A percentile compares a stretch with the other conserved stretches of the same genome.
These are phyloP conservation scores for Dothideomycetes sp. DNA, from an alignment of 2,329 filamentous ascomycete species.

Conservation along the genomic window DNA sequence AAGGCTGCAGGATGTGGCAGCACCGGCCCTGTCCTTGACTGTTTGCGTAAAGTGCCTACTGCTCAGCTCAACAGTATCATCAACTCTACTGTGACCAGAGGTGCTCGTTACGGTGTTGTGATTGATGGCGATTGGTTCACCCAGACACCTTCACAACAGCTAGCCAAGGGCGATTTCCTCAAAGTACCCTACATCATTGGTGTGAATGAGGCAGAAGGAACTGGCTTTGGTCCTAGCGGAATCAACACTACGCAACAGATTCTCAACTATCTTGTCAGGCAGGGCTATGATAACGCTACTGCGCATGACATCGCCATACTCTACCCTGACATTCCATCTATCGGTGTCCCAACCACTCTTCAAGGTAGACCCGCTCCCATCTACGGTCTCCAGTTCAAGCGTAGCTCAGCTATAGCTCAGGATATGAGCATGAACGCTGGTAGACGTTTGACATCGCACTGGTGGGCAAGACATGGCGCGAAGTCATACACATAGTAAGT, in stretches of 20 bases:
- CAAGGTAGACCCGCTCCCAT: conserved; percentile 16
- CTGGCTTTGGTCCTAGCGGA: conserved; percentile 17
- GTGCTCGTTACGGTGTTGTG: conserved; percentile 18
- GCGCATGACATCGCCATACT: conserved; percentile 26
- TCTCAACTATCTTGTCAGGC: conserved; percentile 14
- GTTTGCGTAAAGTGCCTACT: conserved; percentile 20
- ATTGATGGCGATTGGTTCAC: conserved; percentile 23
- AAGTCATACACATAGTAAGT: conserved; percentile 28
- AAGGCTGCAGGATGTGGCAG: conserved; percentile 17
- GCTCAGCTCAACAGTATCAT: conserved; percentile 19
- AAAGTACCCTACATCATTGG: conserved; percentile 22
- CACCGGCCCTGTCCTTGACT: conserved; percentile 27
- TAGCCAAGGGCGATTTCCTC: conserved; percentile 20
- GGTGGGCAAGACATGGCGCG: conserved; percentile 18
- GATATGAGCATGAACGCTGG: conserved; percentile 19
- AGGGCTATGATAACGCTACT: conserved; percentile 25
- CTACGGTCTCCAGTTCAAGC: conserved; percentile 20
- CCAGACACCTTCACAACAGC: conserved; percentile 15
- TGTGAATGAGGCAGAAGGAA: conserved; percentile 22
- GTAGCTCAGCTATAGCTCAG: conserved; percentile 17
- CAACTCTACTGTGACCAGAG: conserved; percentile 19
- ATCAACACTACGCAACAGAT: conserved; percentile 22
- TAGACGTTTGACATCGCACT: conserved; percentile 16
- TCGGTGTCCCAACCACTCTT: conserved; percentile 20
- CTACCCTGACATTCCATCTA: conserved; percentile 24